These are phyloP conservation scores for Emergomyces pasteurianus DNA, from an alignment of 2,329 filamentous ascomycete species.

Conservation along the genomic window DNA sequence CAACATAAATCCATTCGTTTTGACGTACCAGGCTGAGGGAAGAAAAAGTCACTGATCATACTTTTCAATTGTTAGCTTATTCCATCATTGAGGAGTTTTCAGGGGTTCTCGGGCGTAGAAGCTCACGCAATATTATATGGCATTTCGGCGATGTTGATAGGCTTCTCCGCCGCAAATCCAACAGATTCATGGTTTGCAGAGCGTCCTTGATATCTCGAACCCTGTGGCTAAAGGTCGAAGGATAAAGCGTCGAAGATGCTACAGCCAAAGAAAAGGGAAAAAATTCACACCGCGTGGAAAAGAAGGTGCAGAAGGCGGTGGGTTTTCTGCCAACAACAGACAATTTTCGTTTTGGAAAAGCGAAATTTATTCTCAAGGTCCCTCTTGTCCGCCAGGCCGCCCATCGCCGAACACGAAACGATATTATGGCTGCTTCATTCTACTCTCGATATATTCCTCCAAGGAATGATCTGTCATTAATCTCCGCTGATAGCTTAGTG, in stretches of 20 bases:
- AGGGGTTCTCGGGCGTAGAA: background rate
- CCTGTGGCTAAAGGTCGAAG: background rate
- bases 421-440: conserved; percentile 35
- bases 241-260: background rate
- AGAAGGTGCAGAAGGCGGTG: conserved; percentile 13
- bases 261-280: background rate
- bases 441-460: conserved; percentile 38
- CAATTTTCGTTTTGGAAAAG: background rate
- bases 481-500: background rate
- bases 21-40: conserved; percentile 65
- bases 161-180: conserved; percentile 12
- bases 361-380: background rate
- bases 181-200: conserved; percentile 1
- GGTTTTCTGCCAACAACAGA: conserved; percentile 2
- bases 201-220: background rate
- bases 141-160: conserved; percentile 34
- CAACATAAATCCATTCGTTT: background rate
- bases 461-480: background rate
- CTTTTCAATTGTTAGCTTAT: conserved; percentile 27
- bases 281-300: background rate
- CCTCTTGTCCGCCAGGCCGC: background rate
- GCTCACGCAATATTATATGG: conserved; percentile 59
- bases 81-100: background rate
- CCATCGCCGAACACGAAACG: background rate
- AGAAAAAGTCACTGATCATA: conserved; percentile 99